Percentiles rank a stretch among this genome's conserved stretches.
These are phyloP conservation scores for Cytospora leucostoma DNA, from an alignment of 2,329 filamentous ascomycete species.

Conservation along the genomic window DNA sequence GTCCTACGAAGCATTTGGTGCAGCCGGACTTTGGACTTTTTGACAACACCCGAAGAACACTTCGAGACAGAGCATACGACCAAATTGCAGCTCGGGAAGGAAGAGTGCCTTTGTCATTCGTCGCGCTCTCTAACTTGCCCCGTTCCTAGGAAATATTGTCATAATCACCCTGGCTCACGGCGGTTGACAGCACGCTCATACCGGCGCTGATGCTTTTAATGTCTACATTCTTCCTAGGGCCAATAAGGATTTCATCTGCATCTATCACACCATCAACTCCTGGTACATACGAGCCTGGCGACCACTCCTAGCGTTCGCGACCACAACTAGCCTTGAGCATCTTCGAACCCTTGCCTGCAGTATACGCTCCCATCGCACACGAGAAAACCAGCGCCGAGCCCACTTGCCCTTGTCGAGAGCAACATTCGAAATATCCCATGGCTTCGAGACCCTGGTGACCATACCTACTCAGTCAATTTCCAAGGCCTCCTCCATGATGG, in stretches of 20 bases:
- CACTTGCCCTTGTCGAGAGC: not conserved
- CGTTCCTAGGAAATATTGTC: not conserved
- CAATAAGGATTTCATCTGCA: constrained; percentile 16
- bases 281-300: constrained; percentile 10
- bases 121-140: not conserved
- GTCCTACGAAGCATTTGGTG: not conserved
- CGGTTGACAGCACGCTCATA: constrained; percentile 10
- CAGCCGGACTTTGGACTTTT: not conserved
- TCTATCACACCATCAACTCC: constrained; percentile 10
- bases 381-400: not conserved
- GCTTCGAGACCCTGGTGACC: constrained; percentile 34
- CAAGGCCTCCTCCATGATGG: constrained; percentile 44
- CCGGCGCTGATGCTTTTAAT: constrained; percentile 12
- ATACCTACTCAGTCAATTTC: constrained; percentile 27
- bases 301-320: not conserved
- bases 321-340: constrained; percentile 2
- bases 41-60: not conserved
- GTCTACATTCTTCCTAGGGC: constrained; percentile 16
- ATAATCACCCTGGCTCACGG: not conserved
- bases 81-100: not conserved
- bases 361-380: not conserved
- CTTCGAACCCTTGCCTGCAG: not conserved
- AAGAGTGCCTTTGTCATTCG: not conserved
- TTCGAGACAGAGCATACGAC: constrained; percentile 1
- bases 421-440: constrained; percentile 35